Evolutionary conservation across 768 basidiomycete genomes (phyloP), one percentile per base, ranked within the genome.

Genomic region (Pleurotus platypus): DNA sequence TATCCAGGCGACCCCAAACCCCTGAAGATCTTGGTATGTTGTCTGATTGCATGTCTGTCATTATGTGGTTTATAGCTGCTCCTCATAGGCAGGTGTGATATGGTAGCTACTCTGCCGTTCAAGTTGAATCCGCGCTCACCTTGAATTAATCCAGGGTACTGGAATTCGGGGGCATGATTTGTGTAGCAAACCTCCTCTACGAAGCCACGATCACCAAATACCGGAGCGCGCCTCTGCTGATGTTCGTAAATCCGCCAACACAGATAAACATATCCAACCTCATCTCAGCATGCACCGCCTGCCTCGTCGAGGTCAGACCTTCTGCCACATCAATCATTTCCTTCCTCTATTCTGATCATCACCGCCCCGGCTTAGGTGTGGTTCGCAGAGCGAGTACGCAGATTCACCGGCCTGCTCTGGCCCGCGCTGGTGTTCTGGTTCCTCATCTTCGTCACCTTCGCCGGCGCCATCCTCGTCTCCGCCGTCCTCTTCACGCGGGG

Each of bases 371-470:
- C 20, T 3, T 30, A 51, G 49, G 22, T 18, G 9, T 75, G 72
- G 64, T 73, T 73, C 51, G 62, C 69, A 7, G 56, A 66, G 8
- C 68, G 74, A 2, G 61, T 72, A 2, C 64, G 62, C 38, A 64
- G 62, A 38, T 63, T 73, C 12, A 61, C 73, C 16, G 68, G 69
- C 1, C 57, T 60, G 8, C 59, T 65, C 42, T 61, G 61, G 57
- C 60, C 74, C 26, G 70, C 69, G 5, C 15, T 66, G 4, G 13
- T 67, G 0, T 72, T 70, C 59, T 66, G 65, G 49, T 16, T 56
- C 1, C 58, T 72, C 12, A 64, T 68, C 2, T 12, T 64, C 16
- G n/a, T 66, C 20, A 67, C 72, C 2, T 64, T 67, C 30, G 48
- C 67, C 20, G 70, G 69, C 4, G 69, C 70, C 45, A 57, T 72